Percentiles rank a stretch among this genome's conserved stretches.
Evolutionary conservation across 2,329 filamentous ascomycete genomes (phyloP).

Genomic region (Calonectria honghensis): DNA sequence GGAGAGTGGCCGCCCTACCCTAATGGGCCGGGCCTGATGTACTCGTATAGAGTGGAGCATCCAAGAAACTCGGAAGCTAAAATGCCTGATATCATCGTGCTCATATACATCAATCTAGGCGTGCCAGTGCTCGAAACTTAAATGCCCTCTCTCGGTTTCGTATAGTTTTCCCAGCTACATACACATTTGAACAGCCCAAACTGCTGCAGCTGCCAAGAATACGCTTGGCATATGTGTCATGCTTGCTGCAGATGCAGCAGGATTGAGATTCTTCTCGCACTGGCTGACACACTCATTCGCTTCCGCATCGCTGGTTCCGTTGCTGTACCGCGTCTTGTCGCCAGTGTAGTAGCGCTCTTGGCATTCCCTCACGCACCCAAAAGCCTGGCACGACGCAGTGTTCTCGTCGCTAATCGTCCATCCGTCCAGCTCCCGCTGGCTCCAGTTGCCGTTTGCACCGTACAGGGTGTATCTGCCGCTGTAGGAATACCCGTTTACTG

Average conservation of each 20-base stretch:
- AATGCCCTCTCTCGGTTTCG: no score
- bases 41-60: no score
- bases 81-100: no score
- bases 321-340: slow-evolving; percentile 35
- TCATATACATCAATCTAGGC: no score
- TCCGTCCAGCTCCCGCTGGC: slow-evolving; percentile 49
- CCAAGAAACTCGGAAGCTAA: no score
- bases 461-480: slow-evolving; percentile 39
- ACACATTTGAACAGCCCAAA: neutral
- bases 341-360: slow-evolving; percentile 48
- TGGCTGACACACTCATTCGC: slow-evolving; percentile 44
- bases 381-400: slow-evolving; percentile 47
- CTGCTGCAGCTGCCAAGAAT: neutral
- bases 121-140: no score
- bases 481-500: slow-evolving; percentile 48
- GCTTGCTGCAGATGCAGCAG: neutral
- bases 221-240: neutral
- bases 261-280: slow-evolving; percentile 47
- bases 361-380: slow-evolving; percentile 47
- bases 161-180: neutral
- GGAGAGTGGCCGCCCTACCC: no score
- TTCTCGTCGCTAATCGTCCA: slow-evolving; percentile 42
- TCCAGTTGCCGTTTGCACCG: slow-evolving; percentile 52
- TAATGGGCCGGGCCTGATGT: no score
- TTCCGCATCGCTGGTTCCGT: slow-evolving; percentile 40